Conservation (phyloP, 2,329 filamentous ascomycete genomes). For the Neoarthrinium moseri region DNA sequence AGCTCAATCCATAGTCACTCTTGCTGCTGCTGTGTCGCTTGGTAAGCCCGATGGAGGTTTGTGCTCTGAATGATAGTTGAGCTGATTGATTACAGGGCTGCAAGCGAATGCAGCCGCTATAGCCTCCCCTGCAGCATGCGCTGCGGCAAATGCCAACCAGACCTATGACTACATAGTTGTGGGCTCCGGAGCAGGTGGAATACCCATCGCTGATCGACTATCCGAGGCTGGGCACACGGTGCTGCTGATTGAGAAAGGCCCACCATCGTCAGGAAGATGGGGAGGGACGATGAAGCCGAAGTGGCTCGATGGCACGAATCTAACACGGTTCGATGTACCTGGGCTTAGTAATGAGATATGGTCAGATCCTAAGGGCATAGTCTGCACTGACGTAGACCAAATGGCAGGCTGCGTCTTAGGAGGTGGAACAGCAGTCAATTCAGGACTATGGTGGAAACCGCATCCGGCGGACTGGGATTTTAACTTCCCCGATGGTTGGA, state of each 20-base stretch:
- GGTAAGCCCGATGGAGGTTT: no score
- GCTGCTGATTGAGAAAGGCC: slow-evolving; percentile 50
- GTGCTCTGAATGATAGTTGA: no score
- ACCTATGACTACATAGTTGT: slow-evolving; percentile 37
- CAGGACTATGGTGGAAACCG: slow-evolving; percentile 51
- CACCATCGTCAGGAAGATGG: slow-evolving; percentile 45
- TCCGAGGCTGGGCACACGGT: slow-evolving; percentile 50
- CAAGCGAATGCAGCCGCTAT: no score
- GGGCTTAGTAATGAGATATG: slow-evolving; percentile 36
- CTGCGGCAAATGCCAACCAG: no score
- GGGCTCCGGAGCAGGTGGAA: slow-evolving; percentile 50
- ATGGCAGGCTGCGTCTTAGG: slow-evolving; percentile 51
- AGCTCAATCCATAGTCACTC: no score
- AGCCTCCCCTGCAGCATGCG: no score
- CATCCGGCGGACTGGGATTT: slow-evolving; percentile 51
- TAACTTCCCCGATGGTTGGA: slow-evolving; percentile 49
- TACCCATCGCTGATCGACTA: slow-evolving; percentile 49
- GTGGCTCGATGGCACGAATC: slow-evolving; percentile 46
- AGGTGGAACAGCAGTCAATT: slow-evolving; percentile 52
- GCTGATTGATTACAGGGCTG: no score
- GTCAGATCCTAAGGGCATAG: slow-evolving; percentile 28
- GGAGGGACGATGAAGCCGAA: slow-evolving; percentile 45
- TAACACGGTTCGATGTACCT: slow-evolving; percentile 52
- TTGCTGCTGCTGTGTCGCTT: no score
- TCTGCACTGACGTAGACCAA: slow-evolving; percentile 35